Evolutionary conservation across 352 stramenopile genomes (phyloP), one percentile per base, ranked within the genome.

Genomic region (Phytophthora ramorum): DNA sequence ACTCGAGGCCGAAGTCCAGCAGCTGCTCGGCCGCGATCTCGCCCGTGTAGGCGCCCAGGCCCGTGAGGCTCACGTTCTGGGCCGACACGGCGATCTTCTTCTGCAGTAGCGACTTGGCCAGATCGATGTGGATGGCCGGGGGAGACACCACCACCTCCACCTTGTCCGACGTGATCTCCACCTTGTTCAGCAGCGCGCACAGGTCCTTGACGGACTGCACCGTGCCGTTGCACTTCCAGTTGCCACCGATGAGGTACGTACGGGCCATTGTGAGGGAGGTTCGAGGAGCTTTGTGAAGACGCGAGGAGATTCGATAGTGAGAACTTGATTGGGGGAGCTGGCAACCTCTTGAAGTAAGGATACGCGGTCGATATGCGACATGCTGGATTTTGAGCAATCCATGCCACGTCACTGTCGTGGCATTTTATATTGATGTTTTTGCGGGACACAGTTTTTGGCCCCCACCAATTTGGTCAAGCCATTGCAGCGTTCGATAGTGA

Each of bases 21-120:
- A 98, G 70, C 85, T 98, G 91, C 60, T 93, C 82, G 40, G 91
- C 83, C 14, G 91, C 94, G 49, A 98, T 87, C 50, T 90, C 92
- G 52, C 95, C 96, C 40, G 96, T 99, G 81, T 91, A 98, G 14
- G 96, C 96, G 62, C 96, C 96, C 5, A 79, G 81, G 4, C 85
- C 81, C 59, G 97, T 93, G 10, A 90, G 69, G 58, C 89, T 96
- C 51, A 90, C 78, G 66, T 97, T 94, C 70, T 97, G 89, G 30
- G 81, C 85, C 37, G 76, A 79, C 8, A 97, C 83, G 24, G 56
- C 70, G 51, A 97, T 86, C 54, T 87, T 87, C 48, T 82, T 75
- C 55, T 92, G 77, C 38, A 95, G 56, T 6, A 78, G 58, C 22
- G 56, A 49, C 40, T 91, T 71, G 45, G 78, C 80, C 53, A 81